Evolutionary conservation across 2,329 filamentous ascomycete genomes (phyloP).

Genomic region (Sclerotinia borealis): DNA sequence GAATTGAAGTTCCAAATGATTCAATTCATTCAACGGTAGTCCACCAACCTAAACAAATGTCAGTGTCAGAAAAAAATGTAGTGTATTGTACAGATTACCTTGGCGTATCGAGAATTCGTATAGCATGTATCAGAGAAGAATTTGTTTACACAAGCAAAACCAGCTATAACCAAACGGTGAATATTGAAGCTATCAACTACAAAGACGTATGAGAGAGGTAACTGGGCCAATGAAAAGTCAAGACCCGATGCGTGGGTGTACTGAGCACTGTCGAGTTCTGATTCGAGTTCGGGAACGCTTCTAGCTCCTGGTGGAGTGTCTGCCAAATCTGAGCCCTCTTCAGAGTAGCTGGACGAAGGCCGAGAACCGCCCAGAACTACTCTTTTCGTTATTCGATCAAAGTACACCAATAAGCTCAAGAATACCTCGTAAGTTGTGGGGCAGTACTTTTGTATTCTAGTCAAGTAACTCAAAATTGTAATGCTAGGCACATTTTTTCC

Average conservation of each 20-base stretch:
- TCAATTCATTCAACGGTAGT: conserved; percentile 83
- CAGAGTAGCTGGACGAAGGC: conserved; percentile 27
- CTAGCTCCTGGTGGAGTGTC: conserved; percentile 26
- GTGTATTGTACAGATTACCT: conserved; percentile 53
- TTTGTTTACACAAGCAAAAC: conserved; percentile 96
- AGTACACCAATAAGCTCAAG: conserved; percentile 89
- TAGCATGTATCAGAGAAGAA: conserved; percentile 99
- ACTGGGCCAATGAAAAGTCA: conserved; percentile 20
- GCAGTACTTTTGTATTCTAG: conserved; percentile 96
- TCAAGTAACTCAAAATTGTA: conserved; percentile 91
- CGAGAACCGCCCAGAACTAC: conserved; percentile 25
- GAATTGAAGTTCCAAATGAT: conserved; percentile 94
- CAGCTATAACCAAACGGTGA: conserved; percentile 90
- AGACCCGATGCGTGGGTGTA: conserved; percentile 25
- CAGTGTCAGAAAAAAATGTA: not conserved
- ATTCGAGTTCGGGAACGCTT: conserved; percentile 26
- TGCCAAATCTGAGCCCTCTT: conserved; percentile 29
- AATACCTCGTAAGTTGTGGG: conserved; percentile 98
- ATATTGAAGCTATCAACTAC: conserved; percentile 99
- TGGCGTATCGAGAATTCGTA: conserved; percentile 97
- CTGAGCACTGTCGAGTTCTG: conserved; percentile 26
- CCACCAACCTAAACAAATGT: conserved; percentile 69
- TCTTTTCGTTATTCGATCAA: conserved; percentile 96
- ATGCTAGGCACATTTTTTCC: conserved; percentile 98
- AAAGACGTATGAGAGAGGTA: conserved; percentile 62